Percentiles rank a stretch among this genome's conserved stretches.
Evolutionary conservation across 371 early-diverging fungal genomes (phyloP).

Genomic region (Mortierella sp.): DNA sequence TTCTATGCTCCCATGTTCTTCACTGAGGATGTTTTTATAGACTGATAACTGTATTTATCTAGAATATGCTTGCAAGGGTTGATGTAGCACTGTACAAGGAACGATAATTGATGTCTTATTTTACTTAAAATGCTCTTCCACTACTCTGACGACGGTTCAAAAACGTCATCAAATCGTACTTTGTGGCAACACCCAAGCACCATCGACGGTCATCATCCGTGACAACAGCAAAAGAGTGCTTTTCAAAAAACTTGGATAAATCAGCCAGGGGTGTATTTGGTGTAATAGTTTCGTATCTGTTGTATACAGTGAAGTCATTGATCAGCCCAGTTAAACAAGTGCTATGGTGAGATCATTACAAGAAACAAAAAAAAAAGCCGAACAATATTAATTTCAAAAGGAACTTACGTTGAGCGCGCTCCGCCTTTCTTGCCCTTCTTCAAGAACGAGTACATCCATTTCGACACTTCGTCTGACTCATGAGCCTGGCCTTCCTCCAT

Average conservation of each 20-base stretch:
- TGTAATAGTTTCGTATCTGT: slow-evolving; percentile 80
- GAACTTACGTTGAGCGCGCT: slow-evolving; percentile 32
- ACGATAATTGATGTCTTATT: background rate
- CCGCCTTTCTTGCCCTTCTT: slow-evolving; percentile 55
- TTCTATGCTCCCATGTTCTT: no score
- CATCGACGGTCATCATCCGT: slow-evolving; percentile 87
- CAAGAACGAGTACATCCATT: slow-evolving; percentile 75
- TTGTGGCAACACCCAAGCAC: slow-evolving; percentile 87
- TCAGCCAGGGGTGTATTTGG: slow-evolving; percentile 86
- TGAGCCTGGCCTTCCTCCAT: slow-evolving; percentile 66
- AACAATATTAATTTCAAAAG: background rate
- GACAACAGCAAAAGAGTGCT: slow-evolving; percentile 85
- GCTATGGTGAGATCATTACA: no score
- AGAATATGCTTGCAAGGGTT: background rate
- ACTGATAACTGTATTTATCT: slow-evolving; percentile 4
- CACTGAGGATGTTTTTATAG: no score
- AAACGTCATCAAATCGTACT: slow-evolving; percentile 82
- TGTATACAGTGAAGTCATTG: background rate
- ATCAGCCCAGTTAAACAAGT: background rate
- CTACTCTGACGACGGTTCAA: slow-evolving; percentile 61
- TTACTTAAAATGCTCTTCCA: slow-evolving; percentile 41
- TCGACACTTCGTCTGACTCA: slow-evolving; percentile 63
- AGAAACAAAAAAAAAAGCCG: background rate
- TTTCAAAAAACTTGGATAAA: slow-evolving; percentile 76
- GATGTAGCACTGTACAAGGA: background rate